A percentile compares a stretch with the other conserved stretches of the same genome.
phyloP scores from a whole-genome alignment of 768 basidiomycete species.

The Pilatotrama ljubarskyi region DNA sequence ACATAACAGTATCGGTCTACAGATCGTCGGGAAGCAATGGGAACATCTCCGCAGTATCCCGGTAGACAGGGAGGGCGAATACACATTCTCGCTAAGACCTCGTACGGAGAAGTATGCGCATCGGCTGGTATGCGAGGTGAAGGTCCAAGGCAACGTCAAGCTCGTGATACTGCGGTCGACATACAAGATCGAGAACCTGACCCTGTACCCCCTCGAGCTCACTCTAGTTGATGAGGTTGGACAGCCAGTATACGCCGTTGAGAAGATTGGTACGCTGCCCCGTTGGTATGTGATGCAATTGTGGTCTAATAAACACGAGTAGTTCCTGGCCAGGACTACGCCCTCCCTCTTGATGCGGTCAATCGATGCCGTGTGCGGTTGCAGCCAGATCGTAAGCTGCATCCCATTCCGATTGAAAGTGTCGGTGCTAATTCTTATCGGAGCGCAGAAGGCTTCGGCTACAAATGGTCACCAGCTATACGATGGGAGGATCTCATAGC shows the following conservation, averaged over 20 bases:
- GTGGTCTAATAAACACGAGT: neutral
- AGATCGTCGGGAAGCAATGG: slow-evolving; percentile 84
- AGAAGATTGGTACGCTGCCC: slow-evolving; percentile 71
- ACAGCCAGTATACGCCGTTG: slow-evolving; percentile 75
- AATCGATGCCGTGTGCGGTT: slow-evolving; percentile 78
- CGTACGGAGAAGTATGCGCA: slow-evolving; percentile 70
- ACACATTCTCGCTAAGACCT: slow-evolving; percentile 82
- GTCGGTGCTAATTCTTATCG: neutral
- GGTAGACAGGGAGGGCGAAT: slow-evolving; percentile 93
- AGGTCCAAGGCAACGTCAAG: slow-evolving; percentile 90
- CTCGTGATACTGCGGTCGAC: slow-evolving; percentile 91
- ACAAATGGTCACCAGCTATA: slow-evolving; percentile 87
- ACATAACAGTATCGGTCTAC: slow-evolving; percentile 85
- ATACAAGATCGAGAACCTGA: slow-evolving; percentile 87
- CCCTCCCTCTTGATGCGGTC: slow-evolving; percentile 89
- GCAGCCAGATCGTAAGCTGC: slow-evolving; percentile 84
- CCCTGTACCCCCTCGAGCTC: slow-evolving; percentile 89
- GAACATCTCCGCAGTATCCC: slow-evolving; percentile 85
- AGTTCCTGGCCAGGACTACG: slow-evolving; percentile 85
- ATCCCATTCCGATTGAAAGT: neutral
- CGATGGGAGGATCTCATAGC: slow-evolving; percentile 87
- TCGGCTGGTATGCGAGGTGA: slow-evolving; percentile 86
- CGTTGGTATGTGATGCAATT: neutral
- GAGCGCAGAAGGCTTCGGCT: slow-evolving; percentile 86
- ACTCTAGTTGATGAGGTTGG: slow-evolving; percentile 85